A percentile compares a stretch with the other conserved stretches of the same genome.
Evolutionary conservation across 768 basidiomycete genomes (phyloP).

Genomic region (Leccinellum rugosiceps): DNA sequence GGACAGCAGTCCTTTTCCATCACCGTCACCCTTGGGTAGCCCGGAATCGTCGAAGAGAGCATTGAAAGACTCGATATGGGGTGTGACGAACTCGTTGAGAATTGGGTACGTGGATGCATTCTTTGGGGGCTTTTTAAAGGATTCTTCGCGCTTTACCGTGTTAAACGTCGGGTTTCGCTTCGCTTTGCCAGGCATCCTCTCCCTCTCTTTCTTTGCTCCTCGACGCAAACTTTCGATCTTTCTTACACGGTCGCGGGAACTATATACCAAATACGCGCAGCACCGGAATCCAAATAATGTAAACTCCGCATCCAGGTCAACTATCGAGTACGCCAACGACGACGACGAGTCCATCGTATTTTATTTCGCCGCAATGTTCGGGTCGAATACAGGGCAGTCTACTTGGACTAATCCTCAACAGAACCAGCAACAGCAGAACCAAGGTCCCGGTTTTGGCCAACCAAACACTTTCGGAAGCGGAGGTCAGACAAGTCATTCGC

Average conservation of each 20-base stretch:
- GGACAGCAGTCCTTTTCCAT: conserved; percentile 76
- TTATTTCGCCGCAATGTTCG: conserved; percentile 53
- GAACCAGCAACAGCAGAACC: conserved; percentile 57
- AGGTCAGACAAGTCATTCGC: conserved; percentile 35
- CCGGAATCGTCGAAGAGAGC: conserved; percentile 92
- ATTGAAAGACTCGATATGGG: conserved; percentile 96
- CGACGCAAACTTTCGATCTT: conserved; percentile 2
- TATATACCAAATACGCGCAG: conserved; percentile 18
- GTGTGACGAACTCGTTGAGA: conserved; percentile 88
- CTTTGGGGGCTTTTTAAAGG: conserved; percentile 73
- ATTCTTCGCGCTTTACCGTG: conserved; percentile 74
- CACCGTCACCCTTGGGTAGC: conserved; percentile 66
- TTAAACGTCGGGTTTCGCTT: conserved; percentile 62
- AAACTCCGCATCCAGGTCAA: conserved; percentile 21
- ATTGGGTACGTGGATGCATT: conserved; percentile 69
- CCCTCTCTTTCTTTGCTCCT: neutral
- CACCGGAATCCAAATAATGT: conserved; percentile 14
- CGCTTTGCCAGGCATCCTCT: conserved; percentile 51
- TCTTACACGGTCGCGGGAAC: conserved; percentile 21
- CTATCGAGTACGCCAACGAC: conserved; percentile 21
- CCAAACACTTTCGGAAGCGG: conserved; percentile 60
- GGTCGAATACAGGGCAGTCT: conserved; percentile 46
- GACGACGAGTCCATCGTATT: conserved; percentile 18
- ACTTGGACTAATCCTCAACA: conserved; percentile 69
- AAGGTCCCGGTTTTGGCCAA: conserved; percentile 66